These are phyloP conservation scores for Cylindrotheca closterium DNA, from an alignment of 108 stramenopile genomes.

Conservation along the genomic window DNA sequence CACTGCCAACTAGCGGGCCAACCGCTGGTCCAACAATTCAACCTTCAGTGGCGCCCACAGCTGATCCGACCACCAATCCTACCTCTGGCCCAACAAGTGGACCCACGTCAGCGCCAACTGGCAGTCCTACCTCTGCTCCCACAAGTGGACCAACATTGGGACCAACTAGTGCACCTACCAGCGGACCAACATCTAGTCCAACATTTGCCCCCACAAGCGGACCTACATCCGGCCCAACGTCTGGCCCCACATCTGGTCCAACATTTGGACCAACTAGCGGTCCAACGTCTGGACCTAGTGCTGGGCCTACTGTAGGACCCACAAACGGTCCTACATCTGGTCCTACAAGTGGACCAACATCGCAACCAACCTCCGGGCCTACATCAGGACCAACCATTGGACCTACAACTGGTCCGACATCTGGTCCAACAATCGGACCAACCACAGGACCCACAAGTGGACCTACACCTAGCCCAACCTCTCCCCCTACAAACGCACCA, in stretches of 20 bases:
- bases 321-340: background rate
- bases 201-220: too few species aligned
- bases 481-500: constrained; percentile 9
- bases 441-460: constrained; percentile 10
- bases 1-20: too few species aligned
- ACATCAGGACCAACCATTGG: constrained; percentile 2
- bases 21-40: constrained; percentile 9
- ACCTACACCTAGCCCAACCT: constrained; percentile 12
- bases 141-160: too few species aligned
- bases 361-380: too few species aligned
- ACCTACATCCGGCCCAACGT: too few species aligned
- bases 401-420: constrained; percentile 10
- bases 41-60: background rate
- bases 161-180: constrained; percentile 14
- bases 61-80: too few species aligned
- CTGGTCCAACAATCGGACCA: background rate
- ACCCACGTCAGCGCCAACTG: too few species aligned
- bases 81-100: too few species aligned
- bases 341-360: background rate
- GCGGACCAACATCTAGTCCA: constrained; percentile 11
- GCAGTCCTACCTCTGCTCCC: too few species aligned
- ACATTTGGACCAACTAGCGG: constrained; percentile 9
- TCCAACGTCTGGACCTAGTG: constrained; percentile 4
- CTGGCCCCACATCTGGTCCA: constrained; percentile 16
- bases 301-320: constrained; percentile 9